These are phyloP conservation scores for Protea cynaroides DNA, from an alignment of 164 flowering plant genomes.

Conservation along the genomic window DNA sequence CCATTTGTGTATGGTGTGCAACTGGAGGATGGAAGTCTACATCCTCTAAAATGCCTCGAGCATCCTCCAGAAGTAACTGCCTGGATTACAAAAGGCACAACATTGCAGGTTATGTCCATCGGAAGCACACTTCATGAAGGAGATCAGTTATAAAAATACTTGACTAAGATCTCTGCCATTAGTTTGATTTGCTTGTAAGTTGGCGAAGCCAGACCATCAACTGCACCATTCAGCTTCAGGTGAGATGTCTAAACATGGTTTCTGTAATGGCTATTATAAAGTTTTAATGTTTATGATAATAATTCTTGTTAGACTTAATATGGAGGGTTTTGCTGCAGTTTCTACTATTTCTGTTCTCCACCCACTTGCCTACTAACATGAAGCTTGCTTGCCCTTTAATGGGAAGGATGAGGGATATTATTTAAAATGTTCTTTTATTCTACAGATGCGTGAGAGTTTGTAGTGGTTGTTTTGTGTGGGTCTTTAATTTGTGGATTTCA, in stretches of 20 bases:
- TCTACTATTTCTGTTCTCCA: too few relatives aligned
- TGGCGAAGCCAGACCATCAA: constrained; percentile 7
- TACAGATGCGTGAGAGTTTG: too few relatives aligned
- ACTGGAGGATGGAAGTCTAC: constrained; percentile 48
- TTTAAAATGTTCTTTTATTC: too few relatives aligned
- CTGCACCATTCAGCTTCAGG: constrained; percentile 11
- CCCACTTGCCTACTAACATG: too few relatives aligned
- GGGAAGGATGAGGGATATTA: too few relatives aligned
- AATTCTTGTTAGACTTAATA: background rate
- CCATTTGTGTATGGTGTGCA: constrained; percentile 85
- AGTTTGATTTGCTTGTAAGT: background rate
- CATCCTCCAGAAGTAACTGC: constrained; percentile 81
- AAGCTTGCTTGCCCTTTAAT: too few relatives aligned
- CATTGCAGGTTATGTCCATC: constrained; percentile 54
- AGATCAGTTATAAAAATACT: constrained; percentile 7
- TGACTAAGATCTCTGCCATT: background rate
- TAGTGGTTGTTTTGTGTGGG: too few relatives aligned
- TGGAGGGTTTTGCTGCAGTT: too few relatives aligned
- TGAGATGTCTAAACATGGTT: constrained; percentile 7
- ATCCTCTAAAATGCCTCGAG: constrained; percentile 60
- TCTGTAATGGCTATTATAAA: background rate
- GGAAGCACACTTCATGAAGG: constrained; percentile 29
- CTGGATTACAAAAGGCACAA: constrained; percentile 61
- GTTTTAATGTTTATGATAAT: background rate
- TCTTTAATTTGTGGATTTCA: too few relatives aligned